phyloP scores from a whole-genome alignment of 495 filamentous ascomycete genomes.

The Xylaria bambusicola region DNA sequence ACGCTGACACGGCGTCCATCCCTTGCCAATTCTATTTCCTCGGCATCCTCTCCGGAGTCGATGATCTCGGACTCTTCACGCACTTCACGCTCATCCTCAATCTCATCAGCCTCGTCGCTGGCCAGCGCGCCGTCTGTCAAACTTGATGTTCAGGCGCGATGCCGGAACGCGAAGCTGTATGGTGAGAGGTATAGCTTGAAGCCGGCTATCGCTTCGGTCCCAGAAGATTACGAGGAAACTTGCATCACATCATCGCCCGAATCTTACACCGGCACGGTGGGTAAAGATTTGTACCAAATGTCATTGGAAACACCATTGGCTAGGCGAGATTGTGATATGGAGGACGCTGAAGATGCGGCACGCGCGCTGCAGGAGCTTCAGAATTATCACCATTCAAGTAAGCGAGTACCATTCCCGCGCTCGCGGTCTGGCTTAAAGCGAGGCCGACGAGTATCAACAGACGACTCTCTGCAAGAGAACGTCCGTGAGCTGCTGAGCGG shows the following conservation, averaged over 20 bases:
- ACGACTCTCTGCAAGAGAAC: slow-evolving; percentile 68
- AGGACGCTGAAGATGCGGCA: slow-evolving; percentile 61
- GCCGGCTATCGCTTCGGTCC: slow-evolving; percentile 53
- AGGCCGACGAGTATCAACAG: slow-evolving; percentile 67
- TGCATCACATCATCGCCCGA: slow-evolving; percentile 64
- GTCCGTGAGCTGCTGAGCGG: slow-evolving; percentile 62
- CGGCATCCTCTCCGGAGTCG: slow-evolving; percentile 83
- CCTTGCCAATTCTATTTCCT: slow-evolving; percentile 73
- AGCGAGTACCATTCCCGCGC: slow-evolving; percentile 25
- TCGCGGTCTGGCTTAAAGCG: slow-evolving; percentile 59
- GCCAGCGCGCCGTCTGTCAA: slow-evolving; percentile 66
- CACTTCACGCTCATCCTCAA: slow-evolving; percentile 72
- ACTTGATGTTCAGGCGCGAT: slow-evolving; percentile 81
- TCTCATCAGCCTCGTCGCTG: slow-evolving; percentile 69
- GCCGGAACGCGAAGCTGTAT: slow-evolving; percentile 69
- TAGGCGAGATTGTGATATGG: slow-evolving; percentile 44
- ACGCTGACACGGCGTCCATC: slow-evolving; percentile 70
- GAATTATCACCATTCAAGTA: slow-evolving; percentile 43
- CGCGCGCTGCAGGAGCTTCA: slow-evolving; percentile 68
- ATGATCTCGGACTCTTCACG: slow-evolving; percentile 84
- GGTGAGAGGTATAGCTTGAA: slow-evolving; percentile 52
- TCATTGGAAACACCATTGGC: slow-evolving; percentile 52
- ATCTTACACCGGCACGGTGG: slow-evolving; percentile 55
- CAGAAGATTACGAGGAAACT: slow-evolving; percentile 56
- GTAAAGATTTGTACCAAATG: slow-evolving; percentile 56